A percentile compares a stretch with the other conserved stretches of the same genome.
Evolutionary conservation across 768 basidiomycete genomes (phyloP).

Genomic region (Boletus rubropictus): DNA sequence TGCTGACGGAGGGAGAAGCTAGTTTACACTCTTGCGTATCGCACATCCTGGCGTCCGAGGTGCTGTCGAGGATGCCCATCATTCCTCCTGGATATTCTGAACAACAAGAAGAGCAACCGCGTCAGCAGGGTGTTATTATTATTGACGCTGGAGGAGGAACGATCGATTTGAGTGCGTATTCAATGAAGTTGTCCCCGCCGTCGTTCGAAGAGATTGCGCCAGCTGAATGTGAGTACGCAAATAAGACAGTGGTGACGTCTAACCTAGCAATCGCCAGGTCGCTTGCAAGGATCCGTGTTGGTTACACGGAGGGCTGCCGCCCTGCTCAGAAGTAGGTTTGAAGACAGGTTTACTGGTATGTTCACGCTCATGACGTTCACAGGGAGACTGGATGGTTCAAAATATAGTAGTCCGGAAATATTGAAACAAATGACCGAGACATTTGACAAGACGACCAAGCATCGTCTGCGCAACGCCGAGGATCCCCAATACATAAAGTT

Average conservation of each 20-base stretch:
- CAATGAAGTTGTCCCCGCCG: conserved; percentile 35
- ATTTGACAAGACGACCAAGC: conserved; percentile 38
- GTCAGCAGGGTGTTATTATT: conserved; percentile 35
- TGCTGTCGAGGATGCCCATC: conserved; percentile 15
- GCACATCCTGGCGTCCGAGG: conserved; percentile 38
- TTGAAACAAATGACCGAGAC: conserved; percentile 32
- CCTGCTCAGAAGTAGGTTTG: conserved; percentile 25
- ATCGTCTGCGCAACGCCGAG: conserved; percentile 37
- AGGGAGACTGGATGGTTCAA: conserved; percentile 31
- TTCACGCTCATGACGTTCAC: neutral
- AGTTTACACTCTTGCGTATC: conserved; percentile 53
- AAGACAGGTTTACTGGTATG: neutral
- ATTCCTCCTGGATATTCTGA: conserved; percentile 15
- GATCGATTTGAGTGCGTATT: conserved; percentile 39
- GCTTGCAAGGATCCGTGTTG: conserved; percentile 37
- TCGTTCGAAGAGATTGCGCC: conserved; percentile 36
- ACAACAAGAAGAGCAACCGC: conserved; percentile 18
- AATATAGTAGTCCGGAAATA: conserved; percentile 29
- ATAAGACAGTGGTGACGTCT: neutral
- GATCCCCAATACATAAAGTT: conserved; percentile 39
- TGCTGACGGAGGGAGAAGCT: conserved; percentile 64
- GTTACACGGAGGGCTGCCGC: conserved; percentile 33
- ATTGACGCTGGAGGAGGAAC: conserved; percentile 49
- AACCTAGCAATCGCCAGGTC: conserved; percentile 24
- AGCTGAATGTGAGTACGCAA: conserved; percentile 28